Percentiles rank a stretch among this genome's conserved stretches.
Conservation (phyloP, 2,329 filamentous ascomycete species). For the Cytospora piceae region DNA sequence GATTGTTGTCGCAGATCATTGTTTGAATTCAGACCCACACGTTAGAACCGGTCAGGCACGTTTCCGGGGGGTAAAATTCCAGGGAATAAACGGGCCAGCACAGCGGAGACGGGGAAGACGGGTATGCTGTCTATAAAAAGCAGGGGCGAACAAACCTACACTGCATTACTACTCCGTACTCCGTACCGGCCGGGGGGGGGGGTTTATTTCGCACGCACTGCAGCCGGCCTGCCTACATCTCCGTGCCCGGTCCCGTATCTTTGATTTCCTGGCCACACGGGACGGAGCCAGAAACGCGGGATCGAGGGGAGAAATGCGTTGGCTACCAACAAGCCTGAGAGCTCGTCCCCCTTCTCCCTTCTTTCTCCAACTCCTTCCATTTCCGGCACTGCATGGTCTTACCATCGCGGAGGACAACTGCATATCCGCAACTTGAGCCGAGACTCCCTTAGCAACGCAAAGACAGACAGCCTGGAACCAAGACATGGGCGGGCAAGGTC, state of each 20-base stretch:
- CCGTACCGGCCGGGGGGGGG: conserved; percentile 26
- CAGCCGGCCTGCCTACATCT: conserved; percentile 25
- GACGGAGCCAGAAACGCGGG: conserved; percentile 17
- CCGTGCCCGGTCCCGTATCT: conserved; percentile 24
- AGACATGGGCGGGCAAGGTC: conserved; percentile 24
- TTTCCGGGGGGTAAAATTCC: not conserved
- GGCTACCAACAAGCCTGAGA: conserved; percentile 1
- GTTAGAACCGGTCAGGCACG: not conserved
- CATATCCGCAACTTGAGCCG: conserved; percentile 29
- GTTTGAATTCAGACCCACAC: conserved; percentile 6
- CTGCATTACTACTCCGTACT: not conserved
- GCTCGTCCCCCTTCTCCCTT: not conserved
- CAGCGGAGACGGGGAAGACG: not conserved
- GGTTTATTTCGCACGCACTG: conserved; percentile 22
- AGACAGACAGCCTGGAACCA: conserved; percentile 24
- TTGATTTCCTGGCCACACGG: conserved; percentile 21
- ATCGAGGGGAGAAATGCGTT: conserved; percentile 13
- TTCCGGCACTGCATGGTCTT: not conserved
- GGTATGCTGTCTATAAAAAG: not conserved
- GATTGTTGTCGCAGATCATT: not conserved
- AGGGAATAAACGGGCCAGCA: not conserved
- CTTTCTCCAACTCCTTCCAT: too few relatives aligned
- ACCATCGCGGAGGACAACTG: conserved; percentile 1
- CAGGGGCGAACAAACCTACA: not conserved
- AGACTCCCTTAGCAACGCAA: conserved; percentile 17